A percentile compares a stretch with the other conserved stretches of the same genome.
These are phyloP conservation scores for Coprinopsis strossmayeri DNA, from an alignment of 768 basidiomycete genomes.

Conservation along the genomic window DNA sequence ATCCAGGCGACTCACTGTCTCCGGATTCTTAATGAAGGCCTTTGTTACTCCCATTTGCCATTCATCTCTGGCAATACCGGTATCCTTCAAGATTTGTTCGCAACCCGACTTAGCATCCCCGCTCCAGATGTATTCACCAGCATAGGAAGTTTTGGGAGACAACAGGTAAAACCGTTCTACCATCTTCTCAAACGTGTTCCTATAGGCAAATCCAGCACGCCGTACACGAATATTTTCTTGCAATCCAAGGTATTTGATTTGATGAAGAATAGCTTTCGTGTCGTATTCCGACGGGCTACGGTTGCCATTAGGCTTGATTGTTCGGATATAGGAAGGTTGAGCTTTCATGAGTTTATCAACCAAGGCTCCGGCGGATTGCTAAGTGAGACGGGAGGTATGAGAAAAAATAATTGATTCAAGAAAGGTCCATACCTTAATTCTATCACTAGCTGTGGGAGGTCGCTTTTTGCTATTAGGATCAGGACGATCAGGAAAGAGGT, in stretches of 20 bases:
- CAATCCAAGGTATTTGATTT: conserved; percentile 97
- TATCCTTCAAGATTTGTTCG: conserved; percentile 87
- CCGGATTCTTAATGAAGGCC: conserved; percentile 99
- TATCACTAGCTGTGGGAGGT: conserved; percentile 95
- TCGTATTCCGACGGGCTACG: conserved; percentile 91
- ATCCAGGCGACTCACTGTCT: conserved; percentile 58
- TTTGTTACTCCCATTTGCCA: conserved; percentile 99
- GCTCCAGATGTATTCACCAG: conserved; percentile 96
- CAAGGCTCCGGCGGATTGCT: conserved; percentile 91
- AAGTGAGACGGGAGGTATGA: neutral
- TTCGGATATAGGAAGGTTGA: conserved; percentile 96
- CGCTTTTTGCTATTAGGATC: conserved; percentile 97
- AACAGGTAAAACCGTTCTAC: conserved; percentile 96
- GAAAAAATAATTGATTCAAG: neutral
- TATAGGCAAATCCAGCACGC: conserved; percentile 95
- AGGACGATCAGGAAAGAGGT: conserved; percentile 87
- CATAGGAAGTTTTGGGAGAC: conserved; percentile 93
- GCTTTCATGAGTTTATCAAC: conserved; percentile 98
- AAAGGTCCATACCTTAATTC: conserved; percentile 90
- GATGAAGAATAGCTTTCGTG: conserved; percentile 90
- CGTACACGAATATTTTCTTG: conserved; percentile 98
- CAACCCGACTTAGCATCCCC: conserved; percentile 90
- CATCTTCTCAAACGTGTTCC: conserved; percentile 99
- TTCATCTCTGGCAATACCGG: conserved; percentile 92
- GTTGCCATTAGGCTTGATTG: conserved; percentile 98